These are phyloP conservation scores for Cyberlindnera euphorbiiphila DNA, from an alignment of 805 yeast species.

Conservation along the genomic window DNA sequence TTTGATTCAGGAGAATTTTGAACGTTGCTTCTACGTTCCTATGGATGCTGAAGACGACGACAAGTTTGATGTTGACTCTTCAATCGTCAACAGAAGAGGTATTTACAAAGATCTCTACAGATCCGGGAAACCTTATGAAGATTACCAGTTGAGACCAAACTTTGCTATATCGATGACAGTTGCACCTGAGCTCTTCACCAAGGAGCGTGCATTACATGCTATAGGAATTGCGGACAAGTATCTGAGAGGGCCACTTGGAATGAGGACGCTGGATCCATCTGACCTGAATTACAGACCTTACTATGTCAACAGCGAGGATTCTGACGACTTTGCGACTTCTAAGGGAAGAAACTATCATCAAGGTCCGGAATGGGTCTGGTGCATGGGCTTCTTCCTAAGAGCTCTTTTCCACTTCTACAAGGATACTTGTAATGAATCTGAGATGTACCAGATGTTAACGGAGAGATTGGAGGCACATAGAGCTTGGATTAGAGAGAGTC, in stretches of 20 bases:
- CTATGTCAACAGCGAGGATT: constrained; percentile 77
- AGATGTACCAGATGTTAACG: constrained; percentile 55
- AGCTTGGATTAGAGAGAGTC: constrained; percentile 66
- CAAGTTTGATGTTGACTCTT: constrained; percentile 56
- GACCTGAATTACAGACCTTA: constrained; percentile 91
- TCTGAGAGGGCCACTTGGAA: constrained; percentile 86
- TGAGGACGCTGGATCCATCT: constrained; percentile 87
- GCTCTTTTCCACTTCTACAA: constrained; percentile 60
- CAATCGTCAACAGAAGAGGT: constrained; percentile 81
- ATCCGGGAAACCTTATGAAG: constrained; percentile 86
- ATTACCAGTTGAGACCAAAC: constrained; percentile 89
- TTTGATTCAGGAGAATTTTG: constrained; percentile 69
- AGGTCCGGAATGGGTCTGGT: constrained; percentile 99
- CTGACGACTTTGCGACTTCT: constrained; percentile 83
- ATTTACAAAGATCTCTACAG: constrained; percentile 84
- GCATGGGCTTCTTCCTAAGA: constrained; percentile 79
- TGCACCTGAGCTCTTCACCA: constrained; percentile 86
- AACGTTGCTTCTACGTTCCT: constrained; percentile 76
- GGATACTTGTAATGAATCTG: constrained; percentile 36
- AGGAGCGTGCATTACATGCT: constrained; percentile 57
- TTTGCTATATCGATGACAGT: constrained; percentile 91
- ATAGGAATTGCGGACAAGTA: constrained; percentile 65
- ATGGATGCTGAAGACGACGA: constrained; percentile 54
- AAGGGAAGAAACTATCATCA: constrained; percentile 97
- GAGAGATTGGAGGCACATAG: constrained; percentile 60